Base-by-base conservation (phyloP, 2,329 filamentous ascomycete species). In the Alternaria sp. region DNA sequence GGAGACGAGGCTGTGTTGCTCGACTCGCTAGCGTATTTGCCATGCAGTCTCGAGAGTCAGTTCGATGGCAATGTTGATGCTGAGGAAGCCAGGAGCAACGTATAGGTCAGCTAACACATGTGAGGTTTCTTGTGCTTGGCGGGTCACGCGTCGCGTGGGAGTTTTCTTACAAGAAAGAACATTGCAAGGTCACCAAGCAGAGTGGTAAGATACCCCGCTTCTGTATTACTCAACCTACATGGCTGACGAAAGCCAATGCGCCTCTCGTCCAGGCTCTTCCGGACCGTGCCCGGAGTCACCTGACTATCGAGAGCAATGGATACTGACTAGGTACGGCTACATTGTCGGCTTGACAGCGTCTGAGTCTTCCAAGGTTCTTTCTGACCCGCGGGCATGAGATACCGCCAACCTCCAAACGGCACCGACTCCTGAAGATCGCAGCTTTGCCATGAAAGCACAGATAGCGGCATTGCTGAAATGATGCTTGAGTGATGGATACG, bases 181-280 rank as follows among this genome's bases (percentile, higher is more conserved):
- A 32, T 32, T 32, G 3, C 15, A 28, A 40, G 21, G 21, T 25
- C 28, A 46, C 23, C 25, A 52, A 51, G 43, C 51, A 40, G 13
- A 51, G 57, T 36, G 57, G 50, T 58, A 59, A 26, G 21, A 58
- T 64, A 68, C 57, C 64, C 66, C 66, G 66, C 64, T 57, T 56
- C 59, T 54, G 59, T 21, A 58, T 54, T 30, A 60, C 58, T 57
- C 46, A 56, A 21, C 28, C 9, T 32, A 43, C 19, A 54, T 58
- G 32, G 54, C 51, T 62, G 64, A 61, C 66, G 59, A 50, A 46
- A 59, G 59, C 59, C 64, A 58, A 57, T 54, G 17, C 61, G 52
- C 61, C 55, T 60, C 55, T 57, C 19, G 8, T 44, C 28, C 47
- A 57, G 12, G 36, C 25, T 57, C n/a, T 17, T 43, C 45, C 30